Base-by-base conservation (phyloP, 192 early-diverging fungal species). In the Coemansia sp. region DNA sequence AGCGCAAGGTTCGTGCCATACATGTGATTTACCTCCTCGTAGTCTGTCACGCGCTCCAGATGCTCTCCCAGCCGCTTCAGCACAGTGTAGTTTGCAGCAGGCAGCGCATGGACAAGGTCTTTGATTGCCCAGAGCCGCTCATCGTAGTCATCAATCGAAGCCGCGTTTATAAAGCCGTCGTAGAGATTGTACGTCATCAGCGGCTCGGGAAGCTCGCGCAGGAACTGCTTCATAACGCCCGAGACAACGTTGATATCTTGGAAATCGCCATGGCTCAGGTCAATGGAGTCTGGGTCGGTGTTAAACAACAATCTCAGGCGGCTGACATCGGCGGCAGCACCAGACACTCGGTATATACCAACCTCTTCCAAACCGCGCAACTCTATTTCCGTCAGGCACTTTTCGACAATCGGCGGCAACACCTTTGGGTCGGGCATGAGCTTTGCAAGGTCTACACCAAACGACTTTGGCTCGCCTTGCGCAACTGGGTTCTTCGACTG, bases 201-300 rank as follows among this genome's bases (percentile, higher is more conserved):
- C 1, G 95, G 94, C 63, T 99, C 95, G 1, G 96, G 96, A 59
- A 99, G 66, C 51, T 95, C 94, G 16, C 96, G 87, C 64, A 99
- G 77, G 77, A 97, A 99, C 73, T 92, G 93, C 77, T 97, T 97
- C 74, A 96, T 73, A 51, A 94, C 87, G 52, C 92, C 94, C 2
- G 94, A 94, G 6, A 97, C 84, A 15, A 91, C 86, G 72, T 92
- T 90, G 68, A 92, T 92, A 39, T 92, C 91, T 33, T 82, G 79
- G 69, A 86, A 92, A 25, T 84, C 83, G 45, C 87, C 82, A 0
- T 71, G 65, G 61, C 76, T 78, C 62, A 92, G 65, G 34, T 89
- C 78, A 13, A 92, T 83, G 6, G 79, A 75, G 1, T 83, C 73
- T 1, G 82, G 81, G 73, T 86, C 83, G 18, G 68, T 80, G 61